Conservation (phyloP, 176 grass and related monocot genomes). For the Panicum miliaceum region DNA sequence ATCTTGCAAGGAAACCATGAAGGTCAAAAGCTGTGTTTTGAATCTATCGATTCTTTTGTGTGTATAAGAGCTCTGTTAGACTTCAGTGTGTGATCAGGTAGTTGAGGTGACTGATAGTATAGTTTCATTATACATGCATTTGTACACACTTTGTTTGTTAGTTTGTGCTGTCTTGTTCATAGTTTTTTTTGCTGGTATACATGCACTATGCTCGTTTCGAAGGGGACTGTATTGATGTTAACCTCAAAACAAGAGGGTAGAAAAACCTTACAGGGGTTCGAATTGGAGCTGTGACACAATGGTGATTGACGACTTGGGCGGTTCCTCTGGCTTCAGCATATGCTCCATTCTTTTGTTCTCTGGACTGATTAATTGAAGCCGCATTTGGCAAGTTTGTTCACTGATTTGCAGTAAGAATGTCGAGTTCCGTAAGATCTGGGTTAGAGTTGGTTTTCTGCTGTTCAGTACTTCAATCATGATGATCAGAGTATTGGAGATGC, state of each 20-base stretch:
- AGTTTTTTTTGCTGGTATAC: neutral
- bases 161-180: neutral
- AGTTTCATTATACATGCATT: constrained; percentile 23
- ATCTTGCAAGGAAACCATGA: constrained; percentile 26
- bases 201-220: neutral
- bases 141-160: constrained; percentile 18
- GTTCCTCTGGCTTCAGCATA: constrained; percentile 1
- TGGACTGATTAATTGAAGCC: neutral
- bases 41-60: constrained; percentile 41
- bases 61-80: constrained; percentile 34
- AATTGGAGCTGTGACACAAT: neutral
- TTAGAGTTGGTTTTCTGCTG: too few species aligned
- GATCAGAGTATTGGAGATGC: too few species aligned
- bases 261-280: neutral
- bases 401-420: too few species aligned
- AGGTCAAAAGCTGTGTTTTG: constrained; percentile 35
- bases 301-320: neutral
- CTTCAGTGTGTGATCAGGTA: constrained; percentile 2
- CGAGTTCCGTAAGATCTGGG: too few species aligned
- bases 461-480: too few species aligned
- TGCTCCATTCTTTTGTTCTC: neutral
- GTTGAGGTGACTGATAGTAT: neutral
- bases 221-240: neutral
- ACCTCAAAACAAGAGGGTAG: neutral
- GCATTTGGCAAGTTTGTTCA: too few species aligned